phyloP scores from a whole-genome alignment of 805 yeast genomes.

The Barnettozyma populi region DNA sequence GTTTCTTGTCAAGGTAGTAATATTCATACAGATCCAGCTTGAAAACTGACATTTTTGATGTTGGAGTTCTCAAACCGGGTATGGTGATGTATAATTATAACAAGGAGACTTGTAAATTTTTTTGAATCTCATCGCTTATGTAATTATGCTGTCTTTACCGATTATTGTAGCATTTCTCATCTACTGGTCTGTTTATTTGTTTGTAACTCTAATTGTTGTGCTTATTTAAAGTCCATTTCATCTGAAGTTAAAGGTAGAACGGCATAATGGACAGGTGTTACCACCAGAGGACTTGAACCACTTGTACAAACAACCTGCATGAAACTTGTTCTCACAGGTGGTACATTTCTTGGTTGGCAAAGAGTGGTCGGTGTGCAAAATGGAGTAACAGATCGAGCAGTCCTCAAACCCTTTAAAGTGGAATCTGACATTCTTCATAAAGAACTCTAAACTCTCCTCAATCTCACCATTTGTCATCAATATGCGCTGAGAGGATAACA shows the following conservation, averaged over 20 bases:
- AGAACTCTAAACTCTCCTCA: conserved; percentile 36
- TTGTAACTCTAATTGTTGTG: neutral
- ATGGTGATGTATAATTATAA: neutral
- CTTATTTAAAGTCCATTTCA: neutral
- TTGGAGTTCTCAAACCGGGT: neutral
- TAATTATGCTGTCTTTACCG: neutral
- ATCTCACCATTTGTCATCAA: conserved; percentile 68
- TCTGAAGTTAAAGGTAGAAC: conserved; percentile 53
- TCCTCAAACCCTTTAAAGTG: conserved; percentile 94
- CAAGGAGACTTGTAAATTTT: neutral
- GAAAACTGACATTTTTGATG: conserved; percentile 7
- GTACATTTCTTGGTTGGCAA: conserved; percentile 84
- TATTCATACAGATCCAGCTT: conserved; percentile 11
- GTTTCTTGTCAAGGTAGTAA: conserved; percentile 8
- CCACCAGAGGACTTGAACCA: conserved; percentile 96
- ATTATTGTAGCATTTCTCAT: too few relatives aligned
- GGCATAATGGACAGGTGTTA: conserved; percentile 92
- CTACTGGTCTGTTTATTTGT: too few relatives aligned
- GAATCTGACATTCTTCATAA: conserved; percentile 60
- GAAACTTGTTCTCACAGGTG: conserved; percentile 91
- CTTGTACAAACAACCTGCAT: conserved; percentile 89
- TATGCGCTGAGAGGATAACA: conserved; percentile 82
- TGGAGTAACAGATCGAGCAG: conserved; percentile 94
- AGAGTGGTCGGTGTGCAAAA: conserved; percentile 79
- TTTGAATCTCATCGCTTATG: conserved; percentile 5